Conservation (phyloP, 73 alveolate genomes). For the Tetrahymena elliotti region DNA sequence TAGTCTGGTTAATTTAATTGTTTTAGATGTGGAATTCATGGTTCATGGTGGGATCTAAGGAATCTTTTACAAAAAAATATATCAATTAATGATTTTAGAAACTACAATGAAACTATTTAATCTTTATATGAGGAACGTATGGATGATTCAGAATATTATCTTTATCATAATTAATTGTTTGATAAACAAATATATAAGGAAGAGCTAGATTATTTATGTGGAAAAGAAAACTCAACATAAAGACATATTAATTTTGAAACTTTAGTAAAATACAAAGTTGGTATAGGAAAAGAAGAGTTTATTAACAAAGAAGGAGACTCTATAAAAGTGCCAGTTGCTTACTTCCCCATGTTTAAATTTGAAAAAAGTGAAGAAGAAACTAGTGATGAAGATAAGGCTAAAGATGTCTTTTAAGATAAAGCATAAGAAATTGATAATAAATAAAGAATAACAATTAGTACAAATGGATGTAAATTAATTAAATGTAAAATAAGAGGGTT, state of each 20-base stretch:
- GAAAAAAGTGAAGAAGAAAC: slow-evolving; percentile 2
- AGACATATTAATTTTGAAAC: slow-evolving; percentile 51
- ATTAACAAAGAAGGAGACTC: slow-evolving; percentile 39
- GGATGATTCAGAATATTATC: slow-evolving; percentile 7
- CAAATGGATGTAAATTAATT: slow-evolving; percentile 19
- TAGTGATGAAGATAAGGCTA: slow-evolving; percentile 19
- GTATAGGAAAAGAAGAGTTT: slow-evolving; percentile 52
- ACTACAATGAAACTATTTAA: slow-evolving; percentile 1
- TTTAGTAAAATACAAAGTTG: slow-evolving; percentile 52
- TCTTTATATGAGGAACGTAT: background rate
- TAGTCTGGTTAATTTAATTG: slow-evolving; percentile 70
- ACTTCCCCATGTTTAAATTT: slow-evolving; percentile 50
- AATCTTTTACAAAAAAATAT: slow-evolving; percentile 30
- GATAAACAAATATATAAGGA: slow-evolving; percentile 3
- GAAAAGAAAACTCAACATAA: slow-evolving; percentile 8
- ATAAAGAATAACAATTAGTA: slow-evolving; percentile 35
- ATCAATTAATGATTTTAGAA: slow-evolving; percentile 9
- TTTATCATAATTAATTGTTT: slow-evolving; percentile 4
- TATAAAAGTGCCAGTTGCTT: slow-evolving; percentile 34
- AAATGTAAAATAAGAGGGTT: slow-evolving; percentile 52
- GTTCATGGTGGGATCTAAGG: slow-evolving; percentile 80
- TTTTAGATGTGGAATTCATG: slow-evolving; percentile 71
- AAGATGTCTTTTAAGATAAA: background rate
- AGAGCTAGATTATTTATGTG: slow-evolving; percentile 15
- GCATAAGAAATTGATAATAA: slow-evolving; percentile 11